phyloP scores from a whole-genome alignment of 1,284 basidiomycete species.

The Sanghuangporus sanghuang region DNA sequence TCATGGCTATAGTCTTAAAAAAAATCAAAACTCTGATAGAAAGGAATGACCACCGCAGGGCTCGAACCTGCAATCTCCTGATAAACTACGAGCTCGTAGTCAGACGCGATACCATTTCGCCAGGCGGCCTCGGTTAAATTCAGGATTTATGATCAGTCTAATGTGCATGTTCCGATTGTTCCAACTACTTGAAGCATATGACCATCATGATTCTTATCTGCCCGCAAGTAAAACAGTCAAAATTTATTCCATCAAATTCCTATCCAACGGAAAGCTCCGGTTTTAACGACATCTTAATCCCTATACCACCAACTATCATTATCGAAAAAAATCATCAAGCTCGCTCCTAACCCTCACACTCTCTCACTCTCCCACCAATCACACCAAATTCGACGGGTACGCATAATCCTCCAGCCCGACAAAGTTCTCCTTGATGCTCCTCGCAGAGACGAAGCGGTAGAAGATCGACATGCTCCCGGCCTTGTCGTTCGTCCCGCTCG shows the following conservation, averaged over 20 bases:
- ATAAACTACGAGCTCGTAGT: conserved; percentile 18
- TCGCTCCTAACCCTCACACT: background rate
- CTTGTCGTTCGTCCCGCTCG: conserved; percentile 97
- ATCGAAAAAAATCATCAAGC: background rate
- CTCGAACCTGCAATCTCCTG: conserved; percentile 32
- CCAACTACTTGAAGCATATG: no score
- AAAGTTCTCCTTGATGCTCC: conserved; percentile 97
- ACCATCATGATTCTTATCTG: background rate
- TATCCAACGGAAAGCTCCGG: no score
- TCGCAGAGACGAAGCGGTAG: conserved; percentile 83
- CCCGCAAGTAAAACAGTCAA: background rate
- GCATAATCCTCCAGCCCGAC: conserved; percentile 69
- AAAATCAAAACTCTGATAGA: no score
- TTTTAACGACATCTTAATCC: no score
- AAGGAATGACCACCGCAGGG: conserved; percentile 29
- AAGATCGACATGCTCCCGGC: conserved; percentile 90
- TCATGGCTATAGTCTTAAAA: no score
- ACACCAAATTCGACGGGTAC: conserved; percentile 81
- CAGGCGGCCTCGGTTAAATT: no score
- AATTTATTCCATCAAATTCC: background rate
- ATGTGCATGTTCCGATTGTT: no score
- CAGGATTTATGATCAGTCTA: no score
- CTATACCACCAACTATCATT: no score
- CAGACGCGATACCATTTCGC: conserved; percentile 22
- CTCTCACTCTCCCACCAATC: background rate